phyloP scores from a whole-genome alignment of 169 alveolate genomes.

The Plasmodium gaboni region DNA sequence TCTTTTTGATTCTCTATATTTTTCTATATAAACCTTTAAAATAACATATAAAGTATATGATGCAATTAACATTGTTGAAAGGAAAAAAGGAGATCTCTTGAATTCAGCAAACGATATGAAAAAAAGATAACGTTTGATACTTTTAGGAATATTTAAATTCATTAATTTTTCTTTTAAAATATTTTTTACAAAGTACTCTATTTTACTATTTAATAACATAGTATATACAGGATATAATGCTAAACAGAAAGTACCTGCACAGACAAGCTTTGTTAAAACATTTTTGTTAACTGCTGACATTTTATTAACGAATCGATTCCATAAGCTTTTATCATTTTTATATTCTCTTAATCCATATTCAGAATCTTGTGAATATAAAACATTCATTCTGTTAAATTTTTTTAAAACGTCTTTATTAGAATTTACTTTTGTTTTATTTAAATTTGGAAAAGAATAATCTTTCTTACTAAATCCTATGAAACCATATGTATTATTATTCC shows the following conservation, averaged over 20 bases:
- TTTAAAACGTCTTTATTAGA: slow-evolving; percentile 28
- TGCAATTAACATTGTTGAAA: slow-evolving; percentile 69
- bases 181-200: slow-evolving; percentile 24
- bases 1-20: slow-evolving; percentile 71
- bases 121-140: slow-evolving; percentile 23
- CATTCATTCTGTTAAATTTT: slow-evolving; percentile 19
- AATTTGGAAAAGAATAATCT: slow-evolving; percentile 17
- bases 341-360: slow-evolving; percentile 42
- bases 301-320: slow-evolving; percentile 23
- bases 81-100: slow-evolving; percentile 58
- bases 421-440: slow-evolving; percentile 44
- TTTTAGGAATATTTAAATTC: slow-evolving; percentile 21
- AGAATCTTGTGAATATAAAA: slow-evolving; percentile 42
- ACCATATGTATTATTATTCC: slow-evolving; percentile 17
- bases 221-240: slow-evolving; percentile 42
- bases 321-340: slow-evolving; percentile 28
- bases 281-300: slow-evolving; percentile 11
- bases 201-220: slow-evolving; percentile 40
- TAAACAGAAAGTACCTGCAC: slow-evolving; percentile 48
- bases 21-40: slow-evolving; percentile 75
- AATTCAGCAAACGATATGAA: slow-evolving; percentile 49
- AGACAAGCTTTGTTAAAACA: slow-evolving; percentile 28
- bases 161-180: slow-evolving; percentile 43
- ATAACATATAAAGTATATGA: slow-evolving; percentile 72
- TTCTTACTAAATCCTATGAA: slow-evolving; percentile 59